Evolutionary conservation across 257 asterid species (phyloP), one percentile per base, ranked within the genome.

Genomic region (Paulownia fortunei): DNA sequence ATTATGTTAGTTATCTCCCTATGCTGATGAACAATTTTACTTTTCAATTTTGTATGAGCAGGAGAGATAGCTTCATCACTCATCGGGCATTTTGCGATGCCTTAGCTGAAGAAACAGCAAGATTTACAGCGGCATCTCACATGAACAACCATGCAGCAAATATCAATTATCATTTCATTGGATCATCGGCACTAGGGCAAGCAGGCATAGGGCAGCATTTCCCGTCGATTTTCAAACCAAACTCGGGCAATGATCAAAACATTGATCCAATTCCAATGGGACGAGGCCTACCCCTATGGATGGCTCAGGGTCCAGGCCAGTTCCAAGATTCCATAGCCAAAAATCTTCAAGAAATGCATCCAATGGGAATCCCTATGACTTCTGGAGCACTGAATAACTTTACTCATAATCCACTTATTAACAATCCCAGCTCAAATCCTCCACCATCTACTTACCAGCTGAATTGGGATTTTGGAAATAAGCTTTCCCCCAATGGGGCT

Each of bases 31-130:
- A 61, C 8, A n/a, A 44, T 52, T 76, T 66, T 16, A 55, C 4
- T 65, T 59, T 63, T n/a, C 16, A 64, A 46, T n/a, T 49, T 78
- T 54, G 5, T 23, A 18, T 56, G 74, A 16, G 39, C 81, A 94
- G 98, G 93, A 79, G 97, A 73, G 98, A 94, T 60, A 94, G 98
- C 87, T 94, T 94, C 87, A 90, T 91, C 83, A 94, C 98, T 27
- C 98, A 94, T 73, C 87, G 98, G 66, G 98, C 98, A 7, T 94
- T 94, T 76, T 94, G 98, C 70, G 98, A 94, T 30, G 98, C 98
- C 76, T 75, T 94, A 71, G 97, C 97, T 0, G 97, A 91, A 82
- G 98, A 94, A 81, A 92, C 98, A 0, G 98, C 98, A 24, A 85
- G 97, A 84, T 73, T 92, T 62, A 85, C 90, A 26, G 94, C 97